Evolutionary conservation across 805 yeast genomes (phyloP), one percentile per base, ranked within the genome.

Genomic region (Barnettozyma vustinii): DNA sequence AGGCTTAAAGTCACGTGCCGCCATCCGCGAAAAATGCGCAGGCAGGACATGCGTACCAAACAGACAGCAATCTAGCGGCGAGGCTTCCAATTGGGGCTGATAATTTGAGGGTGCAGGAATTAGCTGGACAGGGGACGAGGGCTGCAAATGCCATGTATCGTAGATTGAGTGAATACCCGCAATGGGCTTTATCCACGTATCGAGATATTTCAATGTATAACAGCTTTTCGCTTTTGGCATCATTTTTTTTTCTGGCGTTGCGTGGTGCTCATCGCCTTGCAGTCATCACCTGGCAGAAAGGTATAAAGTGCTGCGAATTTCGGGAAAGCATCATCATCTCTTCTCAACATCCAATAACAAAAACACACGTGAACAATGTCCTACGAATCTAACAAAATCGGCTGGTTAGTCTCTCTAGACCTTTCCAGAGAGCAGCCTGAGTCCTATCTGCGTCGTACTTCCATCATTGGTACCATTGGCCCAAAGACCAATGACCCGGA

Each of bases 381-480:
- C 19, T 53, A 25, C 32, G 44, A 52, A 40, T 57, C 57, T 47
- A 59, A 62, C 37, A 60, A 58, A 45, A 54, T 61, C 52, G 62
- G 64, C 46, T 61, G 65, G 65, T 55, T 61, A 49, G 58, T 58
- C 39, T 48, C 55, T 40, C 53, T 61, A 36, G 56, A 61, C 46
- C 59, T 56, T 45, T 33, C 52, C n/a, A 39, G 27, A 21, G 62
- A 59, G 52, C 56, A 59, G 40, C 64, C 63, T 41, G 61, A 60
- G 50, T 49, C 52, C 49, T 60, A 60, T 40, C 44, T 60, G 37
- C 62, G 99, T 76, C 89, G 97, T 72, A 86, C 97, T 54, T 87
- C 97, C 56, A 94, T 94, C 74, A 91, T 94, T 66, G 97, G 98
- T 70, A 94, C 99, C 61, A 94, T 94, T 72, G 99, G 99, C 64